Evolutionary conservation across 306 rosid species (phyloP), one percentile per base, ranked within the genome.

Genomic region (Nissolia schottii): DNA sequence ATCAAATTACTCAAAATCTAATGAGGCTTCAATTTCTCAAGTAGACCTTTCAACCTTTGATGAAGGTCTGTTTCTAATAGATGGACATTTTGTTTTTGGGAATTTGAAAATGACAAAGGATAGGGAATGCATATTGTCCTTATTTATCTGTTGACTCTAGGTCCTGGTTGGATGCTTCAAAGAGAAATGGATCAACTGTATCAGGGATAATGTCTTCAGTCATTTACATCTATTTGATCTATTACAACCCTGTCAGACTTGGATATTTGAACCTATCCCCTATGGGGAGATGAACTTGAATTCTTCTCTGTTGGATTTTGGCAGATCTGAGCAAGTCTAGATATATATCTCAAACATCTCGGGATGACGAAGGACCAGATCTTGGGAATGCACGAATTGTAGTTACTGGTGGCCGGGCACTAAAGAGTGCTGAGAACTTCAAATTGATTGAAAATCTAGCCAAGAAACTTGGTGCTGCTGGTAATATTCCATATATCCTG

Each of bases 391-490:
- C 98, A 49, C 86, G 82, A 49, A 40, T 90, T 73, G 97, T 93
- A 18, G 67, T 93, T 59, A 84, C 91, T 8, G 98, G 98, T 29
- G 98, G 98, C 9, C 98, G 94, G 53, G 98, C 80, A 0, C 82
- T 93, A 38, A 93, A 93, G 85, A 93, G 80, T 75, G 94, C 94
- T 10, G 97, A 90, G 78, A 93, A 93, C 84, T 93, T 93, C 70
- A 93, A 86, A 84, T 78, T 93, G 92, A 83, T 93, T n/a, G 98
- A 91, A 75, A 84, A 87, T 73, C 90, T 93, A 45, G 94, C 98
- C 56, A 83, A 76, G 62, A 91, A 79, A 81, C 98, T 93, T 75
- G 98, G 92, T 72, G 98, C 84, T 74, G 97, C 97, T 62, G 97
- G 98, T 91, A 89, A 27, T 86, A 80, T 38, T 49, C 64, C 6